Evolutionary conservation across 2,329 filamentous ascomycete genomes (phyloP), one percentile per base, ranked within the genome.

Genomic region (Stagonosporopsis chrysanthemi): DNA sequence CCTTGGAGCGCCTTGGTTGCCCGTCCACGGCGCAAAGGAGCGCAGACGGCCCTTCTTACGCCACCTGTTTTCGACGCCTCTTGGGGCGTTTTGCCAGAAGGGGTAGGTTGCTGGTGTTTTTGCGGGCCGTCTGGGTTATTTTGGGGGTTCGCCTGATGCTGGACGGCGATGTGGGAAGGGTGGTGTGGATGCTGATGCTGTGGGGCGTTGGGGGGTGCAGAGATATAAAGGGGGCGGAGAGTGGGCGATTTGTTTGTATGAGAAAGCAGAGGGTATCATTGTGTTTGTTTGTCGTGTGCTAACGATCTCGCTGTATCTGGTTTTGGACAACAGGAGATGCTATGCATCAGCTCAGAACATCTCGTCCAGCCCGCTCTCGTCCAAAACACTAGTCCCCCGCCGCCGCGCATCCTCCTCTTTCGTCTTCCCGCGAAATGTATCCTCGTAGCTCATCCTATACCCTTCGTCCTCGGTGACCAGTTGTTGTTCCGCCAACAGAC

Each of bases 371-470:
- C 73, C 73, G 47, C 72, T 75, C 49, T 75, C 71, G 8, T 72
- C 67, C 22, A 74, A 61, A 17, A 65, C 60, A 38, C 67, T 67
- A 22, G 42, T 55, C 17, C 58, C 64, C 23, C 66, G 60, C 24
- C 38, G 28, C 15, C 23, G 26, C 19, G 29, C 31, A 2, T 22
- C 14, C 6, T 44, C 36, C 28, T 50, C 24, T 23, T 1, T 52
- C 55, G 9, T 56, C 58, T 43, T 52, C 40, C 43, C 58, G n/a
- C 31, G 48, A 60, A 81, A 82, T 1, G 80, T 82, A 60, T 82
- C 79, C 2, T 81, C 77, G n/a, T 81, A 66, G 12, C 54, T 58
- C 31, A 60, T 56, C 6, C 61, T 64, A 60, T 66, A 45, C n/a
- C 58, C 56, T 15, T 61, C 60, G 11, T 52, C 53, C 6, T 56